Base-by-base conservation (phyloP, 306 rosid genomes). In the Alnus glutinosa region DNA sequence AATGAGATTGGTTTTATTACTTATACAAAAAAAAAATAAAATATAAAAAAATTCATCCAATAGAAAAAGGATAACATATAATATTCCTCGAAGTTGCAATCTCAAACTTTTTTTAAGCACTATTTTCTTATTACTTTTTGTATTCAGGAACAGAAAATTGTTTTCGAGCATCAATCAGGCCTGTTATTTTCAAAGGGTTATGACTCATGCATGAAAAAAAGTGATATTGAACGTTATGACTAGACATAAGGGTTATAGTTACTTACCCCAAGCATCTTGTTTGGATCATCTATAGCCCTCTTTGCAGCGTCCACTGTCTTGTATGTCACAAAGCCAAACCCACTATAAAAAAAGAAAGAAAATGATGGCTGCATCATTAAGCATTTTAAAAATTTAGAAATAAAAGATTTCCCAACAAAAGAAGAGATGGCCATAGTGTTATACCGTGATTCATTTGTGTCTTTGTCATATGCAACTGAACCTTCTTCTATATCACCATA, bases 401-500 rank as follows among this genome's bases (percentile, higher is more conserved):
- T 10, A 49, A 34, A n/a, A 37, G 68, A 58, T 19, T n/a, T 62
- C 34, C 70, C 12, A 34, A 67, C 78, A 78, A 73, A 10, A 74
- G 48, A 55, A 47, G 68, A 36, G 23, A 11, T 34, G 37, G 23
- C 30, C 54, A 47, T 42, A 54, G 12, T 47, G 48, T 61, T 61
- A 81, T 78, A 89, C 97, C 95, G 88, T 64, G 95, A 89, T 79
- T 83, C 91, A 85, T 87, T 85, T 73, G 95, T 77, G 84, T 93
- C 92, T 77, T 90, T 90, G 84, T 89, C 91, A 85, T 91, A 93
- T 55, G 90, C 94, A 86, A 90, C 96, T 13, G 98, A 90, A 74
- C 95, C 96, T 89, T 94, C 97, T 86, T 90, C 97, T 82, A 90
- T 92, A 44, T 86, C 90, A 57, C 98, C 98, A 81, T 87, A 85